Evolutionary conservation across 169 alveolate genomes (phyloP), one percentile per base, ranked within the genome.

Genomic region (Eimeria nieschulzi): DNA sequence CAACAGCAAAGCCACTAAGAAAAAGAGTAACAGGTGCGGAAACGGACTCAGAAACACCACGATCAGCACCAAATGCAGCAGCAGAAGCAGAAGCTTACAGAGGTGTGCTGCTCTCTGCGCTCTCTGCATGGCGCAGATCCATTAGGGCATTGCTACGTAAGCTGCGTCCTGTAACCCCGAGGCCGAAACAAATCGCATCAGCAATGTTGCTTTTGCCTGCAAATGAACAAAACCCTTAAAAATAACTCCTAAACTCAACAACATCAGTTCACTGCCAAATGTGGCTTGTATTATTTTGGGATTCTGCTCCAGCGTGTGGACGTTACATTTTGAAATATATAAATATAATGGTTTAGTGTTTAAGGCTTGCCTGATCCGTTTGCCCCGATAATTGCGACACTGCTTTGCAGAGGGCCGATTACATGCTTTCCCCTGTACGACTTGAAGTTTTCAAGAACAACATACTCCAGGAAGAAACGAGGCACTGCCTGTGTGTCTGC

Each of bases 131-230:
- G 46, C 84, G 56, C n/a, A 86, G 33, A 71, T 86, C 92, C 51
- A 61, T 25, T 23, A 86, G 82, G 23, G 75, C 76, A 12, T 17
- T 86, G 79, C 92, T 71, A 25, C 92, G 85, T 25, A 86, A 66
- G 59, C 82, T 79, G 51, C 78, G 78, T 59, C 86, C 92, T 39
- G 26, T 86, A 2, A 86, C 85, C 5, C 92, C 92, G 21, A 86
- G 84, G 21, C 86, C 92, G 79, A 86, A 86, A 26, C 87, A 71
- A 23, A 86, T 61, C 5, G 92, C 92, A 12, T 86, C 92, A 2
- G 86, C 78, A 5, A 86, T 53, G 86, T 86, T 86, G 79, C 92
- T 86, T 55, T 86, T 86, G 1, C 92, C 92, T 86, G 86, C 13
- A 46, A 19, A 68, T 25, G 51, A 10, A 19, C 82, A 54, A 72